phyloP scores from a whole-genome alignment of 441 rosid species.

The Euphorbia schlechtendalii region DNA sequence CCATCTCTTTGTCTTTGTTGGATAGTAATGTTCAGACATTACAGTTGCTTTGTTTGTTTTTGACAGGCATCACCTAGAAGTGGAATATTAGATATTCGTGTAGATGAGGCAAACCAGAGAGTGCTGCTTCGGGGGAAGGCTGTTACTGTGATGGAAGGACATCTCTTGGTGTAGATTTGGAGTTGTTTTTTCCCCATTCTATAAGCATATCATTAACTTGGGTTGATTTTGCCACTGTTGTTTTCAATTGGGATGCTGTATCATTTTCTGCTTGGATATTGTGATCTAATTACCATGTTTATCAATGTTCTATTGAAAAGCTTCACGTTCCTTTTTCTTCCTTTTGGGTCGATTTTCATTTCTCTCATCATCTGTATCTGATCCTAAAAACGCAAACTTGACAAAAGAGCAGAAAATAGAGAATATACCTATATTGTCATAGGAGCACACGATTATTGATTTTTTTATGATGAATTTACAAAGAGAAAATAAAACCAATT shows the following conservation, averaged over 20 bases:
- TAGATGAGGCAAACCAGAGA: conserved; percentile 46
- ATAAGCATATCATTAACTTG: background rate
- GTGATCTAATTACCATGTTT: background rate
- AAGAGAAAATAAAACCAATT: too few relatives aligned
- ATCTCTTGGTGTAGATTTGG: conserved; percentile 39
- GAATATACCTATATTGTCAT: too few relatives aligned
- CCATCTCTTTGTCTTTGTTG: background rate
- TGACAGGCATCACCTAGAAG: conserved; percentile 66
- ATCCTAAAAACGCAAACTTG: too few relatives aligned
- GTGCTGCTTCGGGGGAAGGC: conserved; percentile 64
- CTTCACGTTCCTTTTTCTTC: background rate
- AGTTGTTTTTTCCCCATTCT: background rate
- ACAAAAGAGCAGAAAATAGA: too few relatives aligned
- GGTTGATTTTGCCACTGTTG: background rate
- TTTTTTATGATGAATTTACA: too few relatives aligned
- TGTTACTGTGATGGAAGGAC: conserved; percentile 64
- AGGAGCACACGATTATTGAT: too few relatives aligned
- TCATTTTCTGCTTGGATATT: background rate
- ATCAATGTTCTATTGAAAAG: background rate
- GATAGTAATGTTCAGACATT: background rate
- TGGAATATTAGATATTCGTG: conserved; percentile 46
- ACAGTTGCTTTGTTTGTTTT: background rate
- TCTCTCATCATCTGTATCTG: too few relatives aligned
- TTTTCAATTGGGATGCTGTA: background rate
- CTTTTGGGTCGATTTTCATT: background rate